A percentile compares a stretch with the other conserved stretches of the same genome.
These are phyloP conservation scores for Pseudocercospora macadamiae DNA, from an alignment of 2,329 filamentous ascomycete species.

Conservation along the genomic window DNA sequence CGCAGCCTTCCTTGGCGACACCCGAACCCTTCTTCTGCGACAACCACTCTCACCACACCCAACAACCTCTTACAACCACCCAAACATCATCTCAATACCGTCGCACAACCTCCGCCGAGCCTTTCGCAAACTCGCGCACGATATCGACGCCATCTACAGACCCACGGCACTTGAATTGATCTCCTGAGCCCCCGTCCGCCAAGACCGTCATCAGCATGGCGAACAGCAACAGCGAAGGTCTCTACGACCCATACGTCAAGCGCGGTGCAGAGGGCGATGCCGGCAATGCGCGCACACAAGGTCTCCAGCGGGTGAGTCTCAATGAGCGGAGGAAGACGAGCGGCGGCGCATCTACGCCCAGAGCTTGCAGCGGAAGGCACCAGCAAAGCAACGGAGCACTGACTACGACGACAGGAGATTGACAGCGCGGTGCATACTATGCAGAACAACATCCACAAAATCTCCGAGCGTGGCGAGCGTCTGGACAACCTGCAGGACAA, in stretches of 20 bases:
- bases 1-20: background rate
- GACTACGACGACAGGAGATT: conserved; percentile 72
- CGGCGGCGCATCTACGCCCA: conserved; percentile 13
- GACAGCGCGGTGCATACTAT: conserved; percentile 93
- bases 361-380: conserved; percentile 10
- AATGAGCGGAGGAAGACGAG: background rate
- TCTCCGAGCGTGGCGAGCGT: conserved; percentile 87
- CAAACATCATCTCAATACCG: background rate
- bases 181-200: conserved; percentile 16
- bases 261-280: conserved; percentile 27
- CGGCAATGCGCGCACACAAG: conserved; percentile 29
- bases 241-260: conserved; percentile 34
- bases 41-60: conserved; percentile 2
- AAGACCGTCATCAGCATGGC: conserved; percentile 23
- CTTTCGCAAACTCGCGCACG: background rate
- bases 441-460: conserved; percentile 97
- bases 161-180: conserved; percentile 12
- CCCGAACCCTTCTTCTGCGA: conserved; percentile 1
- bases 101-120: background rate
- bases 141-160: conserved; percentile 1
- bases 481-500: conserved; percentile 90
- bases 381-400: conserved; percentile 7
- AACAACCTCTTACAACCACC: background rate
- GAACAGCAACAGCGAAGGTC: conserved; percentile 26
- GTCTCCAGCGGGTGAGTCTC: conserved; percentile 28